Base-by-base conservation (phyloP, 495 filamentous ascomycete genomes). In the Melanomma pulvis-pyrius region DNA sequence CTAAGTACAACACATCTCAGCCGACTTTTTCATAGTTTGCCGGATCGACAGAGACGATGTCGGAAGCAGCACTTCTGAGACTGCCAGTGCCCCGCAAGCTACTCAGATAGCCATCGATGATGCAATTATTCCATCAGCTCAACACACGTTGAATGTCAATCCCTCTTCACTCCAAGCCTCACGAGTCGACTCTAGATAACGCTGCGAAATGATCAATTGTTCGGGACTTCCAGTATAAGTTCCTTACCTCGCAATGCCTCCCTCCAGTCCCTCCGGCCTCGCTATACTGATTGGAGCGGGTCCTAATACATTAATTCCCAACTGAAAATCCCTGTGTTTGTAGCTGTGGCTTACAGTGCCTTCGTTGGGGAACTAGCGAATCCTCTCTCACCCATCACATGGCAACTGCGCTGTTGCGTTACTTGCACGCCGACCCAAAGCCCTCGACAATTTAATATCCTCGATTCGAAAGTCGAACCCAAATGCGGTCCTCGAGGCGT, bases 371-470 rank as follows among this genome's bases (percentile, higher is more conserved):
- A 55, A 76, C 78, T 24, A 79, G 80, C 75, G 79, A 26, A 77
- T 82, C 54, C 76, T 83, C 53, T 76, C 79, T 1, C 67, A 75
- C 29, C 77, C 79, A 17, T 73, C 74, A 7, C 79, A 82, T 56
- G 79, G 81, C 52, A 82, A 83, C 69, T 71, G 80, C 22, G 79
- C 81, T 46, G 74, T 83, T 24, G 79, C 81, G 25, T 71, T 83
- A 19, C 77, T 82, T 44, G 79, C 81, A 15, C 75, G 81, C 0
- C 73, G 75, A 0, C 64, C 69, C 9, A 77, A 79, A 32, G 71
- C 73, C 17, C 77, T 83, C 26, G 65, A 75, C 32, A 69, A 74
- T n/a, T 68, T 82, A 22, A 68, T 65, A 19, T 56, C 66, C 19
- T 68, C 67, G 19, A 71, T 82, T 21, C 68, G 71, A 21, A 71